Percentiles rank a stretch among this genome's conserved stretches.
These are phyloP conservation scores for Kurtzmaniella natalensis DNA, from an alignment of 1,139 yeast species.

Conservation along the genomic window DNA sequence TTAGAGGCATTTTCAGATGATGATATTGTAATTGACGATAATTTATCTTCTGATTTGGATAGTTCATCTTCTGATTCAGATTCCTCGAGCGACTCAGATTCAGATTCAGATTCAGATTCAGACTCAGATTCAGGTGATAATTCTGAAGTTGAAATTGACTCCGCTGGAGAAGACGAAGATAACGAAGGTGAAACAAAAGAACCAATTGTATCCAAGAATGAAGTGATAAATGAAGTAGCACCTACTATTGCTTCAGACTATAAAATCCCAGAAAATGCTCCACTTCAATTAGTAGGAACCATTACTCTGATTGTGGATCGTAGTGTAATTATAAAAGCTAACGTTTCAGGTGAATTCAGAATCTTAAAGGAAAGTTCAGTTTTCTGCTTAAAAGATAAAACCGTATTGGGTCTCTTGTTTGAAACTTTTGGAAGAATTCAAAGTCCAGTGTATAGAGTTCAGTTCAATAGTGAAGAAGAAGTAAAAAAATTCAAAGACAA, in stretches of 20 bases:
- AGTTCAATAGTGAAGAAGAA: conserved; percentile 55
- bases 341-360: conserved; percentile 79
- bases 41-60: conserved; percentile 3
- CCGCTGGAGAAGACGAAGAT: conserved; percentile 34
- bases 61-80: conserved; percentile 5
- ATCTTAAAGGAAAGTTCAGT: conserved; percentile 80
- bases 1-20: conserved; percentile 23
- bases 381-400: conserved; percentile 70
- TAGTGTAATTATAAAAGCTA: conserved; percentile 68
- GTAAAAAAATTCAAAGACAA: conserved; percentile 38
- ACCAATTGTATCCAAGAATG: conserved; percentile 79
- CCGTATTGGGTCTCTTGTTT: conserved; percentile 73
- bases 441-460: conserved; percentile 77
- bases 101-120: conserved; percentile 11
- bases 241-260: conserved; percentile 69
- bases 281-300: conserved; percentile 71
- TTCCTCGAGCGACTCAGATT: conserved; percentile 10
- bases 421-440: conserved; percentile 91
- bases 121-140: conserved; percentile 12
- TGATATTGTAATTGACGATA: conserved; percentile 20
- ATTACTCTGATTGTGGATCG: conserved; percentile 67
- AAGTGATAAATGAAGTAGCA: conserved; percentile 62
- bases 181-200: conserved; percentile 39
- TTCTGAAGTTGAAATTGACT: too few relatives aligned
- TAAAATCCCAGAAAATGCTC: conserved; percentile 51